A percentile compares a stretch with the other conserved stretches of the same genome.
Conservation (phyloP, 495 filamentous ascomycete species). For the Tuber melanosporum region DNA sequence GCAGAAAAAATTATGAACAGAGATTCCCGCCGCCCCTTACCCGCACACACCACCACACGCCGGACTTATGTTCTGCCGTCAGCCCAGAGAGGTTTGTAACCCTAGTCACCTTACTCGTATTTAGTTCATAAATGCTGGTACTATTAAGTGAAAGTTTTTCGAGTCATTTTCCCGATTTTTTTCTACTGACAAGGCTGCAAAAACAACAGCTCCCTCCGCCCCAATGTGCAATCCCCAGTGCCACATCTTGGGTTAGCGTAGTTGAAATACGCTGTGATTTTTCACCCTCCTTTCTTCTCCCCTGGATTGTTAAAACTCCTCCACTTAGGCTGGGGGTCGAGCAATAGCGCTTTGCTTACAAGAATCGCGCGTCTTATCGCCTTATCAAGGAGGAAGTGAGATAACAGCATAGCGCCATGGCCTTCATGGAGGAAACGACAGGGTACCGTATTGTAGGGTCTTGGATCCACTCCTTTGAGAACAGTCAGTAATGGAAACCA, state of each 20-base stretch:
- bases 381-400: neutral
- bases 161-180: fast-evolving
- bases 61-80: neutral
- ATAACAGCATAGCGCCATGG: neutral
- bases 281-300: neutral
- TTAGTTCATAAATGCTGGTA: neutral
- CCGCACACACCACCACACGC: neutral
- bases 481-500: neutral
- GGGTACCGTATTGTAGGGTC: neutral
- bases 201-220: too few species aligned
- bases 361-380: neutral
- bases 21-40: neutral
- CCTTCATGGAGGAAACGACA: neutral
- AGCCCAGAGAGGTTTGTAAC: neutral
- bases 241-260: neutral
- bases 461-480: neutral
- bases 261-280: neutral
- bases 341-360: neutral
- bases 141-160: neutral
- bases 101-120: neutral
- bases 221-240: neutral
- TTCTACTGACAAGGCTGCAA: neutral
- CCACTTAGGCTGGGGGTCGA: neutral
- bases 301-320: neutral
- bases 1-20: neutral